phyloP scores from a whole-genome alignment of 23 red algal species.

The Cyanidiococcus yangmingshanensis region DNA sequence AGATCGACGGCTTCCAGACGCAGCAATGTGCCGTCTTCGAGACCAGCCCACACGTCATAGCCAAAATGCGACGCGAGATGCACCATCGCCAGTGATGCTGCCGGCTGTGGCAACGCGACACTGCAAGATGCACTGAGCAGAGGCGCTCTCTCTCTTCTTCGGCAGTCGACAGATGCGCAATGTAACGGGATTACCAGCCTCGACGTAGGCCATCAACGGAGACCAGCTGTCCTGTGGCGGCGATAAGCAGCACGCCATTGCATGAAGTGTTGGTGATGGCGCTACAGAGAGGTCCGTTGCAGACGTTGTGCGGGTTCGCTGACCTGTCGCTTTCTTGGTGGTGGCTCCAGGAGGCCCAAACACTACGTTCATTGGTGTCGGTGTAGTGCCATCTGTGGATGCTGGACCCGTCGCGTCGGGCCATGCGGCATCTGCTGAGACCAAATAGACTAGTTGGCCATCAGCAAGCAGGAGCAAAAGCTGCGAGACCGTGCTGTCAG shows the following conservation, averaged over 20 bases:
- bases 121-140: not conserved
- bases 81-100: not conserved
- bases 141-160: not conserved
- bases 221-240: not conserved
- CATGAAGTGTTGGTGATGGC: not conserved
- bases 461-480: not conserved
- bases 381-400: not conserved
- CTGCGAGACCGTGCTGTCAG: not conserved
- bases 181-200: not conserved
- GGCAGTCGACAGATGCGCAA: not conserved
- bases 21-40: constrained; percentile 17
- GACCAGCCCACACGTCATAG: not conserved
- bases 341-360: not conserved
- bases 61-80: not conserved
- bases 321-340: too few species aligned
- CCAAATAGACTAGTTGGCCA: not conserved
- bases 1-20: not conserved
- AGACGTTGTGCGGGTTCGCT: too few species aligned
- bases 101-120: not conserved
- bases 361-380: not conserved
- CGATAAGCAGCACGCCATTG: not conserved
- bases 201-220: not conserved
- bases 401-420: not conserved
- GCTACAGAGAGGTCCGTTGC: too few species aligned
- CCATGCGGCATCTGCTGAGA: not conserved